Evolutionary conservation across 768 basidiomycete genomes (phyloP).

Genomic region (Suillus ampliporus): DNA sequence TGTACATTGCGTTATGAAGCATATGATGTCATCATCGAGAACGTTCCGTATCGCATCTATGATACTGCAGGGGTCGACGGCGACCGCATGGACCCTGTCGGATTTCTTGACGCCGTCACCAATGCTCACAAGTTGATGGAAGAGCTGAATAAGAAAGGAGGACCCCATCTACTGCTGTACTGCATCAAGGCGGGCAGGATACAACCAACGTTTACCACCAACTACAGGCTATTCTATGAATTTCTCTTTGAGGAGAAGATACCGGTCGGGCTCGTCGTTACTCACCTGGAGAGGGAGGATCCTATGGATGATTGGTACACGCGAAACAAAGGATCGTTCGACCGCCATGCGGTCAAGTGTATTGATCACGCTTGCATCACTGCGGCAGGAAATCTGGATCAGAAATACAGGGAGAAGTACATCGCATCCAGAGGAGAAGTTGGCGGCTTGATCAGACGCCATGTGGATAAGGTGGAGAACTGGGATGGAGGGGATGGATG

Average conservation of each 20-base stretch:
- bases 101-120: conserved; percentile 33
- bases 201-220: conserved; percentile 31
- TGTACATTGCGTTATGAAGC: conserved; percentile 40
- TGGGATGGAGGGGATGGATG: conserved; percentile 4
- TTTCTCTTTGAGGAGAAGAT: conserved; percentile 43
- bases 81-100: not conserved
- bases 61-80: conserved; percentile 7
- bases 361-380: conserved; percentile 11
- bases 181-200: conserved; percentile 36
- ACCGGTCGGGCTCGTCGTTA: conserved; percentile 38
- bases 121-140: conserved; percentile 37
- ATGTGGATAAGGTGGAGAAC: not conserved
- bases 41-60: conserved; percentile 21
- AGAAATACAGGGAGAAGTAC: conserved; percentile 24
- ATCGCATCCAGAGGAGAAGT: not conserved
- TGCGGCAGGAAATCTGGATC: conserved; percentile 15
- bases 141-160: conserved; percentile 29
- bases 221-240: conserved; percentile 41
- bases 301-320: conserved; percentile 30
- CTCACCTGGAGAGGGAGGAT: conserved; percentile 34
- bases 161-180: conserved; percentile 35
- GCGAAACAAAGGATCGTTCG: conserved; percentile 15
- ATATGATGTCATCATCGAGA: conserved; percentile 32
- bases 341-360: conserved; percentile 6
- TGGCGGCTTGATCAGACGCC: not conserved